Conservation (phyloP, 495 filamentous ascomycete genomes). For the Podospora tetraspora region DNA sequence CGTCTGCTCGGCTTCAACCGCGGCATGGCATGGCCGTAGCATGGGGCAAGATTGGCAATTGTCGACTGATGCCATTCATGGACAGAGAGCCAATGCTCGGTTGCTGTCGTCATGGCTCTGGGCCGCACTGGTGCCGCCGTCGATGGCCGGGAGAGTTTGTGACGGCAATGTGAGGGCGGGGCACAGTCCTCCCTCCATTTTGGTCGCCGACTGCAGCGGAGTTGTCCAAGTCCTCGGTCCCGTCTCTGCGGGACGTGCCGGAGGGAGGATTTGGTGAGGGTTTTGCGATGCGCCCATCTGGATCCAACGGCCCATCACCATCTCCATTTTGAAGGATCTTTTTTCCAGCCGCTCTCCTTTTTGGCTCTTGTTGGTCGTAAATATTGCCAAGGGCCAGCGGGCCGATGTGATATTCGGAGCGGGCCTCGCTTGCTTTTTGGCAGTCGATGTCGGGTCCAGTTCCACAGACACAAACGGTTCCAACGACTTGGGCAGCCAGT, state of each 20-base stretch:
- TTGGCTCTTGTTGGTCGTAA: neutral
- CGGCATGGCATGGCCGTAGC: neutral
- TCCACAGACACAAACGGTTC: neutral
- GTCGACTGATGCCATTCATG: neutral
- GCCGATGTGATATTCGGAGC: neutral
- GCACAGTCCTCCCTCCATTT: neutral
- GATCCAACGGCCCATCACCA: neutral
- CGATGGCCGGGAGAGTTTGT: no score
- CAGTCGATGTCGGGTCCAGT: neutral
- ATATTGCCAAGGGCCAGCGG: neutral
- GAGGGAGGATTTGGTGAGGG: neutral
- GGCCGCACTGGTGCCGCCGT: no score
- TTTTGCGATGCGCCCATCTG: neutral
- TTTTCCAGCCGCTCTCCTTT: neutral
- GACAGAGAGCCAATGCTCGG: neutral
- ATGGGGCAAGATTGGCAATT: neutral
- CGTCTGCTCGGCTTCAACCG: neutral
- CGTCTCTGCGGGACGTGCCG: neutral
- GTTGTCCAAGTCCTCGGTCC: neutral
- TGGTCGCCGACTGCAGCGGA: neutral
- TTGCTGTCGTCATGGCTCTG: neutral
- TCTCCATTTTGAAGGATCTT: neutral
- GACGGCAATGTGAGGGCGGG: neutral
- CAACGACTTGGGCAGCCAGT: neutral
- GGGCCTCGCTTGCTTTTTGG: neutral